Base-by-base conservation (phyloP, 169 alveolate genomes). In the Plasmodium knowlesi region DNA sequence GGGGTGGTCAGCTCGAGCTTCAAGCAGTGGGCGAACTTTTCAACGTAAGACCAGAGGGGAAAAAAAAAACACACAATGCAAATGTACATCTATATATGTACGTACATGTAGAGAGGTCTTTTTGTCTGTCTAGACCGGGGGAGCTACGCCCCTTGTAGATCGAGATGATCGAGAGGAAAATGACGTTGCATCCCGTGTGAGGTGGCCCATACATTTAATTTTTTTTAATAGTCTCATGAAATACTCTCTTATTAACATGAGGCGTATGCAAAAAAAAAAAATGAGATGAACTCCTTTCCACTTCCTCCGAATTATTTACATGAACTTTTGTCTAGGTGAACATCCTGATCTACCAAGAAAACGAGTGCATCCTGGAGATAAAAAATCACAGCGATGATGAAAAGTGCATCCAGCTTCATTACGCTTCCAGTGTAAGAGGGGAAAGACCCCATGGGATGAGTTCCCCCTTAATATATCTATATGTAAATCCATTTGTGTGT, bases 1-100 rank as follows among this genome's bases (percentile, higher is more conserved):
- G 93, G 93, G 93, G 93, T 9, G 93, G 93, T 0, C 93, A 85
- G 28, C 50, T 85, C 16, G 93, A 85, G 54, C 84, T 85, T 43
- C 93, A 85, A 74, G 93, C 93, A n/a, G 78, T 85, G 34, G 93
- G 93, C 5, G 93, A 85, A 25, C 12, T 85, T 3, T 85, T 67
- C 78, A 85, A 53, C 22, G 93, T 85, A 74, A 85, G 61, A 34
- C 28, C 34, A 1, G 76, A 61, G 76, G 76, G 34, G 61, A 61
- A 73, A 39, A n/a, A 28, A 43, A 83, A 67, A 83, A 67, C n/a
- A 22, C 10, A 70, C 71, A 22, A 70, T 70, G 3, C 10, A 14
- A 12, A 10, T 34, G 54, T 6, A 78, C 54, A 78, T 39, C n/a
- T n/a, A 39, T 10, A 22, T 3, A 9, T 80, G 28, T 28, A 32